Conservation (phyloP, 768 basidiomycete genomes). For the Cantharellus cinnabarinus region DNA sequence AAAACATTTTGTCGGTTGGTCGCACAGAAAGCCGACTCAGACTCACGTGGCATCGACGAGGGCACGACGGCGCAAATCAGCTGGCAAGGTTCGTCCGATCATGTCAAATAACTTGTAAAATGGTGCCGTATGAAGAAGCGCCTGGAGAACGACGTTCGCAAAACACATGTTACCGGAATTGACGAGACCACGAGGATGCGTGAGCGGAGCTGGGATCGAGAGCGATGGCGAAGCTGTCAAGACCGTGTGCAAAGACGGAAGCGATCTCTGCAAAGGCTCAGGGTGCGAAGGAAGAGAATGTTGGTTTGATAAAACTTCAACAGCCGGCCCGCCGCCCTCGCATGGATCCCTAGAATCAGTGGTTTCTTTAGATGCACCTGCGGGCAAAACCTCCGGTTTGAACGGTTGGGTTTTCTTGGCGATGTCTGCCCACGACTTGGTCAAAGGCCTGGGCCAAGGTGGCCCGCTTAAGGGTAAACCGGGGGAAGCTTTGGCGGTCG, state of each 20-base stretch:
- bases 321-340: not conserved
- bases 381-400: not conserved
- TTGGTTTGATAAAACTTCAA: not conserved
- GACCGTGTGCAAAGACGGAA: slow-evolving; percentile 31
- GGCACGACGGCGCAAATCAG: slow-evolving; percentile 19
- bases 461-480: not conserved
- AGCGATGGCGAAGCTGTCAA: slow-evolving; percentile 51
- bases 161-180: slow-evolving; percentile 98
- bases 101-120: slow-evolving; percentile 64
- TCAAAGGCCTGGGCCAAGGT: slow-evolving; percentile 9
- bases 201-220: slow-evolving; percentile 28
- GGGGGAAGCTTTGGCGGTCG: slow-evolving; percentile 11
- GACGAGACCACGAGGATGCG: slow-evolving; percentile 62
- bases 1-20: not conserved
- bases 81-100: slow-evolving; percentile 34
- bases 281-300: not conserved
- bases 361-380: not conserved
- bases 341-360: not conserved
- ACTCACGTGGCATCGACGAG: slow-evolving; percentile 26
- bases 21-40: not conserved
- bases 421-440: slow-evolving; percentile 11
- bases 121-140: slow-evolving; percentile 71
- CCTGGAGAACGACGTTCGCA: slow-evolving; percentile 84
- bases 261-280: not conserved
- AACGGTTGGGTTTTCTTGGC: slow-evolving; percentile 1